Percentiles rank a stretch among this genome's conserved stretches.
These are phyloP conservation scores for Zymoseptoria brevis DNA, from an alignment of 2,329 filamentous ascomycete species.

Conservation along the genomic window DNA sequence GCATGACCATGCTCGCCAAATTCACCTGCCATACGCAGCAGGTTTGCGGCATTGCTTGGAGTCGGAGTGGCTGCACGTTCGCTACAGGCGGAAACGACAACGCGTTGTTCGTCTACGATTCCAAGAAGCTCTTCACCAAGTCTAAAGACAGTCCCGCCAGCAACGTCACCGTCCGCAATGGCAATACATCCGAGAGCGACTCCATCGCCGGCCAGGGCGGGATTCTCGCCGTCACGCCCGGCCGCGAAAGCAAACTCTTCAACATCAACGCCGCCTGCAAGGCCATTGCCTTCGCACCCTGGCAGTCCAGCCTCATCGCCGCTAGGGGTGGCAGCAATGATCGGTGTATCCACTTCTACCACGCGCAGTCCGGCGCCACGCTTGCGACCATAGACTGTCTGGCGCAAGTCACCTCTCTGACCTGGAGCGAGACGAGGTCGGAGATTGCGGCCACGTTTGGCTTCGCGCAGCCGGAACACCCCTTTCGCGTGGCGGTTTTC, in stretches of 20 bases:
- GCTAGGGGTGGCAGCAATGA: constrained; percentile 92
- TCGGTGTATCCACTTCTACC: constrained; percentile 92
- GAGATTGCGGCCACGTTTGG: constrained; percentile 94
- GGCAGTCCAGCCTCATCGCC: constrained; percentile 78
- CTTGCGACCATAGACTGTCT: constrained; percentile 87
- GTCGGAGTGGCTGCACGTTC: constrained; percentile 64
- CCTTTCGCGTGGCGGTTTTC: constrained; percentile 83
- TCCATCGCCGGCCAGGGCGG: background rate
- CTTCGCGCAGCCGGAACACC: constrained; percentile 83
- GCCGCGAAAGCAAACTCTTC: constrained; percentile 61
- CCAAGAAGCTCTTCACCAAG: constrained; percentile 44
- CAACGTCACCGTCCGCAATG: constrained; percentile 13
- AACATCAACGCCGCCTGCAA: constrained; percentile 83
- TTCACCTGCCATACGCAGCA: constrained; percentile 78
- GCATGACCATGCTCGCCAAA: constrained; percentile 67
- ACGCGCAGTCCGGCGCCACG: constrained; percentile 71
- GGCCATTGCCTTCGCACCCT: constrained; percentile 93
- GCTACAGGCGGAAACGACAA: constrained; percentile 93
- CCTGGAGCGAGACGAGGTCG: constrained; percentile 65
- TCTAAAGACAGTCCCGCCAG: constrained; percentile 1
- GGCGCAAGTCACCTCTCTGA: constrained; percentile 84
- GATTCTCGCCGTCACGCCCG: constrained; percentile 24
- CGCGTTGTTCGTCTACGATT: constrained; percentile 71
- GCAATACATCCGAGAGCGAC: constrained; percentile 4
- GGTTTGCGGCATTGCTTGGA: constrained; percentile 90